Evolutionary conservation across 345 rosid genomes (phyloP).

Genomic region (Turnera subulata): DNA sequence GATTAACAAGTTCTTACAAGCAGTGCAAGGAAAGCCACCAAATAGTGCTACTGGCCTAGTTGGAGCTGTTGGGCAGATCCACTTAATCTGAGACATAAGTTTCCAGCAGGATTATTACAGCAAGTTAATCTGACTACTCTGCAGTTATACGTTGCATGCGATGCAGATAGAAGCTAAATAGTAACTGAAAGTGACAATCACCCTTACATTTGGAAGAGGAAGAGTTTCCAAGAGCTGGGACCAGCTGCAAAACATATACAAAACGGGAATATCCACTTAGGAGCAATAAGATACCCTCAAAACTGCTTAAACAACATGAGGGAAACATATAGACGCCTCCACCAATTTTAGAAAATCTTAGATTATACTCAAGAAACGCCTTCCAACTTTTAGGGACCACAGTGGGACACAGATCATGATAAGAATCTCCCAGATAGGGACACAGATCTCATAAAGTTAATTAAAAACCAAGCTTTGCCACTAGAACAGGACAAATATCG

Average conservation of each 20-base stretch:
- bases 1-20: constrained; percentile 9
- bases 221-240: constrained; percentile 65
- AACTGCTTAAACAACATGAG: constrained; percentile 6
- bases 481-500: constrained; percentile 20
- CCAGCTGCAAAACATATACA: constrained; percentile 48
- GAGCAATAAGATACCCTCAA: constrained; percentile 1
- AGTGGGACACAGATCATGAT: constrained; percentile 13
- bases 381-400: constrained; percentile 25
- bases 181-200: background rate
- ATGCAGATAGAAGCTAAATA: constrained; percentile 10
- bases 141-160: too few species aligned
- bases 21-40: constrained; percentile 23
- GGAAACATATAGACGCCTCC: background rate
- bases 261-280: constrained; percentile 10
- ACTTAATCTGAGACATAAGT: constrained; percentile 17
- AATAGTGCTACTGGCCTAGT: constrained; percentile 18
- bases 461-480: constrained; percentile 6
- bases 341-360: background rate
- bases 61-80: constrained; percentile 25
- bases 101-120: background rate
- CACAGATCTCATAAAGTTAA: constrained; percentile 13
- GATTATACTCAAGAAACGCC: constrained; percentile 8
- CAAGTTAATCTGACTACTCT: too few species aligned
- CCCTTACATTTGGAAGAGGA: constrained; percentile 66
- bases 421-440: constrained; percentile 25